Evolutionary conservation across 2,329 filamentous ascomycete genomes (phyloP), one percentile per base, ranked within the genome.

Genomic region (Chrysoporthe cubensis): DNA sequence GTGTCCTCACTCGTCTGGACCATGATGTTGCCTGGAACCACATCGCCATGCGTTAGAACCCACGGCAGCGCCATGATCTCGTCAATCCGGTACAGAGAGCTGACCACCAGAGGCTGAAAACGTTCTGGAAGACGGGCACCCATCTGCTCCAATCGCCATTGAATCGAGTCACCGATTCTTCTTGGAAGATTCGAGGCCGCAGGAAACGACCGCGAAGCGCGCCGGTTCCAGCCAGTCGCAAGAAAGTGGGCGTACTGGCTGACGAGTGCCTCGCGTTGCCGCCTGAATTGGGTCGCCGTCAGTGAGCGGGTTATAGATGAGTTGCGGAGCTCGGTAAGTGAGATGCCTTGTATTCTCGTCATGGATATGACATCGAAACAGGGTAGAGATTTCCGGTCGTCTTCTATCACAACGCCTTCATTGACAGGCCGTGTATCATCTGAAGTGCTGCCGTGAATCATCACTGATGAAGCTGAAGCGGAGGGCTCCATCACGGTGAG

Each of bases 41-140:
- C 76, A 71, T 91, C 88, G 0, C 88, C 88, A 65, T 90, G 88
- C 6, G 83, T 89, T 13, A 90, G 74, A 4, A 84, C 82, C 77
- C 87, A 84, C 0, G 87, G 86, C 4, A 87, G 76, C 7, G 66
- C 66, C 67, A 82, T 78, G 34, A 86, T 79, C 2, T 72, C 68
- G 2, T 71, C 71, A 16, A 83, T 65, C 18, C 75, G 71, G 8
- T 65, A 66, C 7, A 79, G 71, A 0, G 78, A 62, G 2, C 71
- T 72, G 4, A 54, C 62, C 52, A 75, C 76, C 50, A 74, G 69
- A 11, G 70, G 56, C 16, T 74, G 71, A 67, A 81, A 78, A 0
- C 80, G 76, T 13, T 43, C 26, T 0, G 81, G 82, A 0, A 86
- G 73, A 0, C 72, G 68, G 6, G 73, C 63, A 8, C 73, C 72